Evolutionary conservation across 2,329 filamentous ascomycete species (phyloP), one percentile per base, ranked within the genome.

Genomic region (Chaetomium strumarium): DNA sequence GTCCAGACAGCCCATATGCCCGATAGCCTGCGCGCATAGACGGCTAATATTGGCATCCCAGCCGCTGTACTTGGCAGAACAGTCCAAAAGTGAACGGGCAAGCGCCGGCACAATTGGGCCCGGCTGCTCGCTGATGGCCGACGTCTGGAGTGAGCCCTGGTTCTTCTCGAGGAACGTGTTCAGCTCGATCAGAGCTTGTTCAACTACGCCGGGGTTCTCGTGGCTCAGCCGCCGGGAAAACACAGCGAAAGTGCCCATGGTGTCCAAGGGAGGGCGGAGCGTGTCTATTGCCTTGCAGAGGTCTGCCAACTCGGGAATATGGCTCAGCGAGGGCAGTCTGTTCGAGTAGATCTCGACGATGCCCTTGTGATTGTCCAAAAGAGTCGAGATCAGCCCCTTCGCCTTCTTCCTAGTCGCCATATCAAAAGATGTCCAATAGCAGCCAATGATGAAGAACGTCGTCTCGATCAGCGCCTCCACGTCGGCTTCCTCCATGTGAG

Each of bases 1-100:
- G 67, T 99, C 95, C 19, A 99, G 73, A 59, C 91, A 96, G 7
- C 95, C 93, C 49, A 99, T 83, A 17, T 95, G 77, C 0, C 95
- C 95, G 37, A 99, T 76, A 58, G 89, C 93, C 63, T 87, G 83
- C 13, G 90, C 86, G 56, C 88, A 90, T 2, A 95, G 74, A 16
- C 81, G 75, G 46, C 84, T 78, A 50, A 97, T 87, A 12, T 83
- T 80, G 8, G 75, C 67, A 39, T 87, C 79, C 12, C 78, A 75
- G 46, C 81, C 79, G 58, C 85, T 88, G 68, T 93, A 93, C 58
- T 86, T 90, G 50, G 90, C 82, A 46, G 85, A 86, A 47, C 88
- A 91, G 69, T 97, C 91, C 10, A 99, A 78, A 11, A 99, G 75
- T 12, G 88, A 83, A 47, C 92, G 82, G 46, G 86, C 79, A 43